A percentile compares a stretch with the other conserved stretches of the same genome.
Conservation (phyloP, 179 eudicot genomes). For the Amaranthus tricolor region DNA sequence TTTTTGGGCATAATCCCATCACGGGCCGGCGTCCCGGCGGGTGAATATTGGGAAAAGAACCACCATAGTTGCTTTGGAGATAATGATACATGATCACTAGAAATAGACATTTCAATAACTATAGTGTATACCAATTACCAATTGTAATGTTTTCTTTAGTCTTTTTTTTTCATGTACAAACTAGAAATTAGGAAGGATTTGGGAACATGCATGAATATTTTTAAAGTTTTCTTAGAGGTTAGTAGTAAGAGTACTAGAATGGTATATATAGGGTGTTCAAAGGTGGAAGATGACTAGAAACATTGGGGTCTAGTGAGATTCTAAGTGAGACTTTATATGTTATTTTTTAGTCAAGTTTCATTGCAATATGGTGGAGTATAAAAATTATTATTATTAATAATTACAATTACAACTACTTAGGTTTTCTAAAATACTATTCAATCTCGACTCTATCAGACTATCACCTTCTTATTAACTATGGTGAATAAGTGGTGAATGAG, state of each 20-base stretch:
- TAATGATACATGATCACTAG: neutral
- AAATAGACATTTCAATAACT: neutral
- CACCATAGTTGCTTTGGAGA: conserved; percentile 12
- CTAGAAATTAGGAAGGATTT: neutral
- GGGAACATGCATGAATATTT: neutral
- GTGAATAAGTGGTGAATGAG: too few species aligned
- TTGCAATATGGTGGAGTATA: neutral
- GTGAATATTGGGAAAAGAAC: conserved; percentile 8
- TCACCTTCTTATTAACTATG: too few species aligned
- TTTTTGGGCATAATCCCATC: conserved; percentile 1
- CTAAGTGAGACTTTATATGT: neutral
- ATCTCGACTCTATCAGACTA: neutral
- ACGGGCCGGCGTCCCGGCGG: neutral
- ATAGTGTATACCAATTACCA: too few species aligned
- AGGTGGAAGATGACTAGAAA: conserved; percentile 7
- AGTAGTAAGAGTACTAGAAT: neutral
- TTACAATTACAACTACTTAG: neutral
- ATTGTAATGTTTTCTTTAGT: neutral
- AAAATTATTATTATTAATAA: neutral
- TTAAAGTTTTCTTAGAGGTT: neutral
- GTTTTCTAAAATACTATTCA: neutral
- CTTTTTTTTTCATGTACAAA: too few species aligned
- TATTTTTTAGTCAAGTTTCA: too few species aligned
- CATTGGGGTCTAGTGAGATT: neutral
- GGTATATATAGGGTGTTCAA: conserved; percentile 4